Base-by-base conservation (phyloP, 2,329 filamentous ascomycete genomes). In the Thelonectria olida region DNA sequence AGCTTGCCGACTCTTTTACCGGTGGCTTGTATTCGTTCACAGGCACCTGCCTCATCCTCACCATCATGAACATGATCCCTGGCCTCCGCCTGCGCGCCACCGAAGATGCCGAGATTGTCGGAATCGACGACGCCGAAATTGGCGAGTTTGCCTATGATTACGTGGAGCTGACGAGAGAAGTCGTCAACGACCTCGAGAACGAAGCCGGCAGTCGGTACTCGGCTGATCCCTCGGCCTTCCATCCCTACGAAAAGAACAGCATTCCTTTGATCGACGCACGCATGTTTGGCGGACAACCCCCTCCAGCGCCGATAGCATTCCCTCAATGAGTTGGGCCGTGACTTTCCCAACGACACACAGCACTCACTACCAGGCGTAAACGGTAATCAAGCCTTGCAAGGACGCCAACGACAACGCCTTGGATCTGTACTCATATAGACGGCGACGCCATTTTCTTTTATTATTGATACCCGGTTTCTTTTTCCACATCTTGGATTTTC, bases 111-210 rank as follows among this genome's bases (percentile, higher is more conserved):
- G 93, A 97, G 77, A 88, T 93, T 52, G 81, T 93, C 41, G 93
- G 93, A 67, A 93, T 96, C 62, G 93, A 97, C 72, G 93, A 97
- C 71, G 89, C 91, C 22, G 93, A 97, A 78, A 92, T 97, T 72
- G 93, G 93, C 75, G 93, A 97, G 80, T 97, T 96, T 75, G 93
- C 92, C n/a, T 97, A 97, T 76, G 93, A 97, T 77, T 97, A 96
- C 71, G 92, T 97, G 67, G 93, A 96, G 82, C 82, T 96, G 66
- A 90, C 87, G 19, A 84, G 92, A 34, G 82, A 84, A 69, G 80
- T 84, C 38, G 72, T 83, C 49, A 82, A 79, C 62, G 82, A 82
- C 44, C 74, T 80, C 8, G 81, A 83, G 17, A 79, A 75, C 62
- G 81, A 83, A 54, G 75, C 73, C 6, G 77, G 71, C 7, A 83